Base-by-base conservation (phyloP, 179 eudicot species). In the Beta macrorhiza region DNA sequence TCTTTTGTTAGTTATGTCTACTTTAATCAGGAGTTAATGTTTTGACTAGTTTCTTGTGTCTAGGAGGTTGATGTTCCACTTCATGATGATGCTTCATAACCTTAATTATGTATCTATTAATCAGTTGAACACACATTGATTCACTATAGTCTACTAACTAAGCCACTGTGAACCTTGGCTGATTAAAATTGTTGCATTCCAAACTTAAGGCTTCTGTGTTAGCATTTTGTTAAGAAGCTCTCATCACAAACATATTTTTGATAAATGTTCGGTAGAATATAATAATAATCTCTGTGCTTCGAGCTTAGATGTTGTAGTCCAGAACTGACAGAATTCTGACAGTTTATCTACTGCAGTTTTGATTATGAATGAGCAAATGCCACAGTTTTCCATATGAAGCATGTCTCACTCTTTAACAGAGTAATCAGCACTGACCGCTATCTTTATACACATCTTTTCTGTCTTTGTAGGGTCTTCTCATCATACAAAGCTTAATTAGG, bases 381-480 rank as follows among this genome's bases (percentile, higher is more conserved):
- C n/a, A 42, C 42, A 14, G 42, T 32, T 45, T 19, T 16, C 61
- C 2, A 32, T 29, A 42, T 22, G 5, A 53, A 62, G 19, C 45
- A 42, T 58, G 16, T 71, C 59, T n/a, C 47, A 7, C 22, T 44
- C 19, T 22, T 20, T 44, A n/a, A 55, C 29, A 5, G 61, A 45
- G 72, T 42, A 15, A 53, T 51, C n/a, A 63, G 45, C 78, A 29
- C 42, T 22, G 7, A 6, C 14, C 61, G 17, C 61, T 65, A 19
- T 79, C 75, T 61, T 67, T 49, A 11, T 25, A 32, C 49, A 22
- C 13, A 19, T 72, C 16, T 13, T 52, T 22, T 7, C 72, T 52
- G 29, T 81, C 53, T 52, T 14, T 84, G 53, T 67, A 84, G 87
- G 69, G 20, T 72, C 1, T 16, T 5, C 56, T 65, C 65, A 25